Evolutionary conservation across 129 eudicot genomes (phyloP).

Genomic region (Helianthus tuberosus): DNA sequence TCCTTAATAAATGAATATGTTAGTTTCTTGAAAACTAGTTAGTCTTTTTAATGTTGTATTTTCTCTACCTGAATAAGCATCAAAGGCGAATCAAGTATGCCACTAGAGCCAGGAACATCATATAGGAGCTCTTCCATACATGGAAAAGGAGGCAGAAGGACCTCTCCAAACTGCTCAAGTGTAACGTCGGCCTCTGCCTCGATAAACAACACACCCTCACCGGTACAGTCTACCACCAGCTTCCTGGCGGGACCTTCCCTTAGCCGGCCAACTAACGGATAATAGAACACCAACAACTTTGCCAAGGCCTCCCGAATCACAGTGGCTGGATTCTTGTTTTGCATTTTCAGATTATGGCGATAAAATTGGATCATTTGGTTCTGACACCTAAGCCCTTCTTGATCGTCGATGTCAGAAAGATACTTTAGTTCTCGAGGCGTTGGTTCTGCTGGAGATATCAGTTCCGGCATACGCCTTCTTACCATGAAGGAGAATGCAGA

Average conservation of each 20-base stretch:
- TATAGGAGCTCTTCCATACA: slow-evolving; percentile 72
- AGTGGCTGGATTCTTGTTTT: slow-evolving; percentile 45
- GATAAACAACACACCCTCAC: slow-evolving; percentile 68
- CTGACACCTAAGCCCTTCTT: slow-evolving; percentile 81
- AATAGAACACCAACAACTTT: slow-evolving; percentile 62
- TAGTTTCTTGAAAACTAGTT: no score
- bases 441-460: slow-evolving; percentile 47
- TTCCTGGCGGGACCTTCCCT: slow-evolving; percentile 61
- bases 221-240: slow-evolving; percentile 66
- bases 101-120: slow-evolving; percentile 45
- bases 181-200: slow-evolving; percentile 85
- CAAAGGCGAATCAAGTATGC: slow-evolving; percentile 50
- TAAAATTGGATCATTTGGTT: slow-evolving; percentile 69
- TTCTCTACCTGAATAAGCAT: slow-evolving; percentile 52
- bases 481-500: no score
- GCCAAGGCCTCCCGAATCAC: slow-evolving; percentile 66
- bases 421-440: slow-evolving; percentile 61
- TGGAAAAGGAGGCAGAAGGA: slow-evolving; percentile 80
- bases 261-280: slow-evolving; percentile 82
- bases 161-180: slow-evolving; percentile 63
- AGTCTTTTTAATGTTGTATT: no score
- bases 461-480: no score
- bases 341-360: slow-evolving; percentile 23
- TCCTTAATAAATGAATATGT: no score
- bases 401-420: slow-evolving; percentile 86